Conservation (phyloP, 352 stramenopile species). For the Albugo laibachii region DNA sequence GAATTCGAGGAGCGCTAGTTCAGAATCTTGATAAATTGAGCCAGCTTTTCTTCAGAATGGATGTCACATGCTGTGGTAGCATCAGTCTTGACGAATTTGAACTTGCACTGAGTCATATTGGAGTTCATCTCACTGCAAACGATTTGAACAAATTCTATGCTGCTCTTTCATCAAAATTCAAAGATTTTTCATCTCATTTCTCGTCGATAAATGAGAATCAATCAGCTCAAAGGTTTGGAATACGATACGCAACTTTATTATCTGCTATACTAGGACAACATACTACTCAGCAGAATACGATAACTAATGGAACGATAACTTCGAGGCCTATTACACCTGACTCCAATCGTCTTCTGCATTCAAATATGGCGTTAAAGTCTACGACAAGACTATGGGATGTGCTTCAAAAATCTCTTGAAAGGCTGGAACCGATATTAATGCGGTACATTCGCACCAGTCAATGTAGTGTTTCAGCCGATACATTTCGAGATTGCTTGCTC, state of each 20-base stretch:
- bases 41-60: slow-evolving; percentile 65
- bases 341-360: too few relatives aligned
- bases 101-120: slow-evolving; percentile 44
- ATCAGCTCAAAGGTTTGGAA: slow-evolving; percentile 9
- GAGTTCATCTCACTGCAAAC: slow-evolving; percentile 36
- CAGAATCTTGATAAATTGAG: slow-evolving; percentile 40
- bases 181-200: slow-evolving; percentile 4
- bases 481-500: slow-evolving; percentile 35
- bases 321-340: neutral
- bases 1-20: slow-evolving; percentile 23
- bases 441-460: slow-evolving; percentile 37
- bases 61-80: slow-evolving; percentile 38
- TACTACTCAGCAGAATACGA: neutral
- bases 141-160: slow-evolving; percentile 53
- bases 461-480: slow-evolving; percentile 25
- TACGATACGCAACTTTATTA: slow-evolving; percentile 50
- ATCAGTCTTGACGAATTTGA: slow-evolving; percentile 50
- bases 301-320: neutral
- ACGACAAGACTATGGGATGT: slow-evolving; percentile 34
- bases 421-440: slow-evolving; percentile 23
- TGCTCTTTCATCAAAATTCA: slow-evolving; percentile 19
- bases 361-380: neutral
- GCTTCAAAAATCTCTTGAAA: slow-evolving; percentile 25
- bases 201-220: slow-evolving; percentile 3
- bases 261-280: neutral